phyloP scores from a whole-genome alignment of 345 rosid species.

The Hypericum perforatum region DNA sequence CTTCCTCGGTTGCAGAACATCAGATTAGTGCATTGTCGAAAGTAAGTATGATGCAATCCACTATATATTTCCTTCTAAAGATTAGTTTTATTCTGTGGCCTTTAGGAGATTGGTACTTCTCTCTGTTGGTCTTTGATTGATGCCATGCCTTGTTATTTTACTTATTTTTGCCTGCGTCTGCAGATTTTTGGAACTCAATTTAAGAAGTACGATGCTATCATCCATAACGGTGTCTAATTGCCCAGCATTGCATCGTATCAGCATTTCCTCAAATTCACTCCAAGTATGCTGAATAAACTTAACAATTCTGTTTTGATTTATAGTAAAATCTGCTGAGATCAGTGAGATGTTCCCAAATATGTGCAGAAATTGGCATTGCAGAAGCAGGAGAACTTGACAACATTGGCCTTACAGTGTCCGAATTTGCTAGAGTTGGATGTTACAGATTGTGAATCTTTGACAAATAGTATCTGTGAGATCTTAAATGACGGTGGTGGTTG shows the following conservation, averaged over 20 bases:
- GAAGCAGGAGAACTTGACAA: conserved; percentile 85
- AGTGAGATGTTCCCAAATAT: conserved; percentile 9
- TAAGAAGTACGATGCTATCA: conserved; percentile 61
- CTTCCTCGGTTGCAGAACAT: conserved; percentile 72
- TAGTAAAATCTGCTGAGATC: background rate
- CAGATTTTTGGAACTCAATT: conserved; percentile 82
- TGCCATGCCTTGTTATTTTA: background rate
- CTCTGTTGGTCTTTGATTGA: background rate
- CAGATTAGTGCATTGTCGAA: conserved; percentile 46
- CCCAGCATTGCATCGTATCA: conserved; percentile 65
- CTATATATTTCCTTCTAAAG: conserved; percentile 1
- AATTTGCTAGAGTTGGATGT: conserved; percentile 90
- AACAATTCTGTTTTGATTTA: too few species aligned
- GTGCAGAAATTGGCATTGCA: conserved; percentile 80
- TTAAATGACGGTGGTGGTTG: conserved; percentile 93
- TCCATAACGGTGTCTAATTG: conserved; percentile 81
- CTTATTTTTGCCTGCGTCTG: conserved; percentile 1
- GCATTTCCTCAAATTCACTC: conserved; percentile 70
- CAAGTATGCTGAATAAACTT: conserved; percentile 33
- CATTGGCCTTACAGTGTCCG: conserved; percentile 67
- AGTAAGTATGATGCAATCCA: conserved; percentile 15
- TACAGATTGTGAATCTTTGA: conserved; percentile 87
- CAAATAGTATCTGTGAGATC: conserved; percentile 71
- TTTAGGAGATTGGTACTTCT: background rate
- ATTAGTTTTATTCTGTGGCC: background rate